A percentile compares a stretch with the other conserved stretches of the same genome.
Conservation (phyloP, 2,329 filamentous ascomycete species). For the Cytospora schulzeri region DNA sequence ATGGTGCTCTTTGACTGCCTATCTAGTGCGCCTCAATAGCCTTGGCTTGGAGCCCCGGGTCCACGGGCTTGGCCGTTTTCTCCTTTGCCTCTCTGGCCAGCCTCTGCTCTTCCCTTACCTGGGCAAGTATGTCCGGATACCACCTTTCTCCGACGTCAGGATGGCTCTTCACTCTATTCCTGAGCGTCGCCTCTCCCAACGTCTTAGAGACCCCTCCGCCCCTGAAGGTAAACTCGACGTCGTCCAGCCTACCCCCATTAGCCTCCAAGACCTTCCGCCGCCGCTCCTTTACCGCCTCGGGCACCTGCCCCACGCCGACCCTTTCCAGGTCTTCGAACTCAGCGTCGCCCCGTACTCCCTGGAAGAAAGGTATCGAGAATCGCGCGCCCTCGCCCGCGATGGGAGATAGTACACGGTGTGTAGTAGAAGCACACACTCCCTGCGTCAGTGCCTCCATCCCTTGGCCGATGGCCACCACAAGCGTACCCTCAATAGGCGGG, state of each 20-base stretch:
- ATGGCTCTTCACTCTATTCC: slow-evolving; percentile 85
- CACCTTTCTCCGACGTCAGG: slow-evolving; percentile 83
- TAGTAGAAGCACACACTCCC: slow-evolving; percentile 80
- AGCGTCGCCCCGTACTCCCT: slow-evolving; percentile 78
- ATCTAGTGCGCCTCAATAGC: slow-evolving; percentile 45
- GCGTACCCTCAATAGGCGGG: slow-evolving; percentile 71
- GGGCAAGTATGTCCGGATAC: slow-evolving; percentile 66
- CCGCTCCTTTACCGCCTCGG: slow-evolving; percentile 64
- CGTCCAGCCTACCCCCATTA: slow-evolving; percentile 64
- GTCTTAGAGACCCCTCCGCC: slow-evolving; percentile 67
- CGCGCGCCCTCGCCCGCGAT: slow-evolving; percentile 68
- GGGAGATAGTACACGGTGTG: slow-evolving; percentile 80
- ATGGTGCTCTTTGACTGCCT: neutral
- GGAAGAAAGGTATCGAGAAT: slow-evolving; percentile 85
- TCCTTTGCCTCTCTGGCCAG: slow-evolving; percentile 38
- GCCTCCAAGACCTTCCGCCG: slow-evolving; percentile 59
- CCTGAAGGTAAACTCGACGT: slow-evolving; percentile 86
- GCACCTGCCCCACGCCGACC: slow-evolving; percentile 59
- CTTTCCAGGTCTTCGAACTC: slow-evolving; percentile 75
- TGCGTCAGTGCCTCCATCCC: slow-evolving; percentile 83
- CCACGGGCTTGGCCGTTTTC: slow-evolving; percentile 25
- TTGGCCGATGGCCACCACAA: slow-evolving; percentile 87
- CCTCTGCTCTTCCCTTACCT: slow-evolving; percentile 60
- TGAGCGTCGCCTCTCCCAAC: slow-evolving; percentile 79
- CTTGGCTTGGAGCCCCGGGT: slow-evolving; percentile 32